Percentiles rank a stretch among this genome's conserved stretches.
phyloP scores from a whole-genome alignment of 208 protist species.

The Leptomonas pyrrhocoris region DNA sequence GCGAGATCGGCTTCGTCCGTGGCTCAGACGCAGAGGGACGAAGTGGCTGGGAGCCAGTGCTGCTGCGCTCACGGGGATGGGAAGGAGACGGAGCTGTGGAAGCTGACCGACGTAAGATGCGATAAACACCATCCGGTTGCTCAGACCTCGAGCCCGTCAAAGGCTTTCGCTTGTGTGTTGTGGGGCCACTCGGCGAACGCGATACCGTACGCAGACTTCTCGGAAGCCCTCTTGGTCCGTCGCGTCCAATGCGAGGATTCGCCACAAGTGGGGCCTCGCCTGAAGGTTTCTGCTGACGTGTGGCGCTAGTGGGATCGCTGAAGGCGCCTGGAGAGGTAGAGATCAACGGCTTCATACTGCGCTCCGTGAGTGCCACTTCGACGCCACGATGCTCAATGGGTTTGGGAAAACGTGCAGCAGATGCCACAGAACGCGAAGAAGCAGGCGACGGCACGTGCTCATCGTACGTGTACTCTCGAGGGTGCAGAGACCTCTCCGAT shows the following conservation, averaged over 20 bases:
- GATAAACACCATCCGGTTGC: neutral
- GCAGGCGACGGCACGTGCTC: neutral
- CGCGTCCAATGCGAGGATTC: neutral
- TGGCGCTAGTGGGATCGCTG: slow-evolving; percentile 7
- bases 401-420: neutral
- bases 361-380: neutral
- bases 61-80: slow-evolving; percentile 12
- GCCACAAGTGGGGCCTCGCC: neutral
- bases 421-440: neutral
- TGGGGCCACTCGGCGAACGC: neutral
- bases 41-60: neutral
- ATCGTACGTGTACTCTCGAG: slow-evolving; percentile 7
- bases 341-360: neutral
- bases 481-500: neutral
- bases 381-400: neutral
- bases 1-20: slow-evolving; percentile 23
- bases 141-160: neutral
- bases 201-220: neutral
- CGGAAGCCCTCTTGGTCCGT: neutral
- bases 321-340: neutral
- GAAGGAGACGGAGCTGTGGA: slow-evolving; percentile 12
- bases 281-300: neutral
- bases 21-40: neutral
- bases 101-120: neutral
- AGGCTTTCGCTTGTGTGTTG: neutral